These are phyloP conservation scores for Boletus smithii DNA, from an alignment of 1,284 basidiomycete genomes.

Conservation along the genomic window DNA sequence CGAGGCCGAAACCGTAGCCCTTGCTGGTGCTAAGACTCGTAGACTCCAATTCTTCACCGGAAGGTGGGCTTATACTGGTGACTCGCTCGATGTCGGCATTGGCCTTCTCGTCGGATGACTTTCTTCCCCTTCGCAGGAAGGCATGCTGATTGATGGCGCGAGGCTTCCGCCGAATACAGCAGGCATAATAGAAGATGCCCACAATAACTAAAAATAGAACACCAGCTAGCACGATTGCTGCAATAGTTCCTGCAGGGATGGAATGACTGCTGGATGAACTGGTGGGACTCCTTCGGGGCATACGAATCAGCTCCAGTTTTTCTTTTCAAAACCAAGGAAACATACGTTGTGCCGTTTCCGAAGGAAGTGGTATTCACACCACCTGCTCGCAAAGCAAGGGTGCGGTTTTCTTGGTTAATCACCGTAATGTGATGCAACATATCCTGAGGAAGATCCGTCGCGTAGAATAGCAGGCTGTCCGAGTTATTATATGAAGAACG, in stretches of 20 bases:
- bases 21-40: constrained; percentile 31
- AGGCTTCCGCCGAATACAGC: constrained; percentile 44
- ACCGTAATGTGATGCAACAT: constrained; percentile 50
- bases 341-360: constrained; percentile 30
- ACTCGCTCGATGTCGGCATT: constrained; percentile 12
- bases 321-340: constrained; percentile 4
- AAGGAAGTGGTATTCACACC: constrained; percentile 43
- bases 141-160: constrained; percentile 20
- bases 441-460: constrained; percentile 54
- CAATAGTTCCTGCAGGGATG: constrained; percentile 52
- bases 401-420: constrained; percentile 52
- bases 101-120: background rate
- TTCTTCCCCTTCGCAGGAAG: background rate
- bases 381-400: constrained; percentile 37
- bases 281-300: constrained; percentile 11
- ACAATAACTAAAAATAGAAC: constrained; percentile 49
- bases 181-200: constrained; percentile 38
- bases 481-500: constrained; percentile 46
- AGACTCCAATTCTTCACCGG: constrained; percentile 28
- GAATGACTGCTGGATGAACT: constrained; percentile 13
- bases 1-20: constrained; percentile 34
- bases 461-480: constrained; percentile 56
- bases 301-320: constrained; percentile 7
- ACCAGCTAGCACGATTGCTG: constrained; percentile 56
- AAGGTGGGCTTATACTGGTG: constrained; percentile 6